These are phyloP conservation scores for Friedmanniomyces simplex DNA, from an alignment of 495 filamentous ascomycete species.

Conservation along the genomic window DNA sequence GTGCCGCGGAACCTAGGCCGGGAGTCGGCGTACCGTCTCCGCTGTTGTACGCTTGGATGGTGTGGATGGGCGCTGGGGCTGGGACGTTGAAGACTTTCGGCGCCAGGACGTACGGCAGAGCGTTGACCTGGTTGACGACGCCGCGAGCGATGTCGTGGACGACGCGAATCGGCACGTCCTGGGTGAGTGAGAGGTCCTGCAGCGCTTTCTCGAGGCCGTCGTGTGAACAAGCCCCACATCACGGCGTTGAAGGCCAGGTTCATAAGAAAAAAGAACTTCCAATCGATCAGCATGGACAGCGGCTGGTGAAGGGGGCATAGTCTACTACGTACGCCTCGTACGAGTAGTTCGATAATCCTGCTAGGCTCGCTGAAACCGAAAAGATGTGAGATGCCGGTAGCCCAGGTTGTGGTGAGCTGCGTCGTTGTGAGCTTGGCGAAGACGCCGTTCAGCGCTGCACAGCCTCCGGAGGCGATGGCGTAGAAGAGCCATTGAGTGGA, in stretches of 20 bases:
- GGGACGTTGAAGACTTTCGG: background rate
- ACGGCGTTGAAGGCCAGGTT: constrained; percentile 84
- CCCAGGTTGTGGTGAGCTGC: constrained; percentile 61
- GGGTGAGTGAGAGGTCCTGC: background rate
- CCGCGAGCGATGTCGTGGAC: background rate
- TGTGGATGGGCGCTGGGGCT: background rate
- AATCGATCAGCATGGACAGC: background rate
- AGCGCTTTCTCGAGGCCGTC: background rate
- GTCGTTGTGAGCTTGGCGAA: constrained; percentile 96
- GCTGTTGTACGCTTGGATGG: no score
- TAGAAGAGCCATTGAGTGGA: constrained; percentile 59
- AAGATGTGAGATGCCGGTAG: constrained; percentile 49
- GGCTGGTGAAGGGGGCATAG: background rate
- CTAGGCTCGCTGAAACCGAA: constrained; percentile 47
- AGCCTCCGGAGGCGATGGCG: constrained; percentile 74
- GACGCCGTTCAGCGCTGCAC: constrained; percentile 86
- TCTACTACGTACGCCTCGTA: constrained; percentile 53
- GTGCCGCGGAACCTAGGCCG: no score
- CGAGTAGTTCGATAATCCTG: constrained; percentile 49
- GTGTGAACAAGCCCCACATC: constrained; percentile 85
- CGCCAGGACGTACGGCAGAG: background rate
- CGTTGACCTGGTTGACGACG: background rate
- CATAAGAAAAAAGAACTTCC: constrained; percentile 71
- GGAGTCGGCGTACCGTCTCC: no score
- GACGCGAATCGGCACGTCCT: background rate